phyloP scores from a whole-genome alignment of 345 rosid genomes.

The Capsella bursapastoris region DNA sequence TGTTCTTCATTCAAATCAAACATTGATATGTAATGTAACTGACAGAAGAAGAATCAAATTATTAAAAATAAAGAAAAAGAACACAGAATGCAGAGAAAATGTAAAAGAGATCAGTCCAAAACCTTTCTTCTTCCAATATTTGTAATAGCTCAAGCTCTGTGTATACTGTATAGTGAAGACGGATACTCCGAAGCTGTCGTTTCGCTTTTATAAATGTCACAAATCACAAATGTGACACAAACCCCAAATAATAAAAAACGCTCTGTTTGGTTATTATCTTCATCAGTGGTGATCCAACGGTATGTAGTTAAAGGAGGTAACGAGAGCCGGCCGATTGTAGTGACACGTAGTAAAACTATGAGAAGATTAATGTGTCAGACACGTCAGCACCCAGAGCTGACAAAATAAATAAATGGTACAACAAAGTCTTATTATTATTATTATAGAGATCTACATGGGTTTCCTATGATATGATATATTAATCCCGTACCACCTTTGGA shows the following conservation, averaged over 20 bases:
- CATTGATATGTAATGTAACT: conserved; percentile 37
- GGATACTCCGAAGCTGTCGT: conserved; percentile 57
- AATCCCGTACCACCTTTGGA: no score
- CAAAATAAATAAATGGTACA: background rate
- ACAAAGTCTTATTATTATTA: background rate
- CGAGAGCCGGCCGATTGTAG: conserved; percentile 26
- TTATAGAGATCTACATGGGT: conserved; percentile 26
- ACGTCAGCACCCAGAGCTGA: conserved; percentile 40
- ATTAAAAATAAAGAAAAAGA: background rate
- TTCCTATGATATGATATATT: conserved; percentile 25
- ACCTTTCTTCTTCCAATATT: background rate
- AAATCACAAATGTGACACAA: conserved; percentile 26
- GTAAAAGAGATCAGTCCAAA: background rate
- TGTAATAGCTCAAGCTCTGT: background rate
- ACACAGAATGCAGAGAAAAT: conserved; percentile 3
- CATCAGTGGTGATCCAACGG: conserved; percentile 30
- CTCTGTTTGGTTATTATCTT: conserved; percentile 32
- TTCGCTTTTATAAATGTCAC: conserved; percentile 48
- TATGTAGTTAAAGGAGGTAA: background rate
- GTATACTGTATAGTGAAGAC: conserved; percentile 36
- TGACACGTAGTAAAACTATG: conserved; percentile 28
- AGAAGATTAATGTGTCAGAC: conserved; percentile 30
- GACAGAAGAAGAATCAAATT: conserved; percentile 6
- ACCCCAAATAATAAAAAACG: background rate
- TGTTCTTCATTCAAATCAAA: conserved; percentile 37